phyloP scores from a whole-genome alignment of 495 filamentous ascomycete species.

The Bombardia bombarda region DNA sequence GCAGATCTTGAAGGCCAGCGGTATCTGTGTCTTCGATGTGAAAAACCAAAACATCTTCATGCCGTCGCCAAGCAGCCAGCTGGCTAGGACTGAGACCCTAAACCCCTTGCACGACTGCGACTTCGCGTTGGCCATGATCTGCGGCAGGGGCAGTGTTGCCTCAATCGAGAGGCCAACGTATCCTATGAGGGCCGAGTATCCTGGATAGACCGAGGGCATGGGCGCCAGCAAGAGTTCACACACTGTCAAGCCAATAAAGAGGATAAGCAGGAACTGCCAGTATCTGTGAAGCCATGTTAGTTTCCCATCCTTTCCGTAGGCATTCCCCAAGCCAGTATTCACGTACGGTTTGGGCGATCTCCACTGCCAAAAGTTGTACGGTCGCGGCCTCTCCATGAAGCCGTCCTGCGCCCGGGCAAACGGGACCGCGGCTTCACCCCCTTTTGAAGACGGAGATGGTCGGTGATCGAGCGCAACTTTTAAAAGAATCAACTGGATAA shows the following conservation, averaged over 20 bases:
- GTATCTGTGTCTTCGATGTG: conserved; percentile 61
- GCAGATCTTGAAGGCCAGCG: conserved; percentile 84
- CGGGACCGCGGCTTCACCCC: conserved; percentile 45
- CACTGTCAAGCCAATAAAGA: conserved; percentile 54
- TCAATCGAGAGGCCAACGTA: conserved; percentile 82
- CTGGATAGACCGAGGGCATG: conserved; percentile 44
- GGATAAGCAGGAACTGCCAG: conserved; percentile 76
- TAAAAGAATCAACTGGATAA: conserved; percentile 71
- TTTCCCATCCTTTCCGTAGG: background rate
- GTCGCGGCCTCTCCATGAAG: conserved; percentile 46
- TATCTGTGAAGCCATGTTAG: conserved; percentile 46
- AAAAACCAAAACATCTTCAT: conserved; percentile 98
- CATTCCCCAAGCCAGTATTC: background rate
- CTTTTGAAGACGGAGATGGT: conserved; percentile 51
- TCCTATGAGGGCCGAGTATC: conserved; percentile 68
- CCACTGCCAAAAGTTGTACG: conserved; percentile 96
- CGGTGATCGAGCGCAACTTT: conserved; percentile 88
- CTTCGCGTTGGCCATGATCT: conserved; percentile 73
- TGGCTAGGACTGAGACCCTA: conserved; percentile 72
- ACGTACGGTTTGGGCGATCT: conserved; percentile 66
- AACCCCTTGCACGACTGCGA: conserved; percentile 83
- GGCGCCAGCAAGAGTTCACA: conserved; percentile 68
- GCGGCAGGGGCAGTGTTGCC: conserved; percentile 82
- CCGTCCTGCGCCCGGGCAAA: conserved; percentile 50
- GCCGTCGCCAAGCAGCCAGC: conserved; percentile 83